Evolutionary conservation across 805 yeast genomes (phyloP).

Genomic region (Komagataella ulmi): DNA sequence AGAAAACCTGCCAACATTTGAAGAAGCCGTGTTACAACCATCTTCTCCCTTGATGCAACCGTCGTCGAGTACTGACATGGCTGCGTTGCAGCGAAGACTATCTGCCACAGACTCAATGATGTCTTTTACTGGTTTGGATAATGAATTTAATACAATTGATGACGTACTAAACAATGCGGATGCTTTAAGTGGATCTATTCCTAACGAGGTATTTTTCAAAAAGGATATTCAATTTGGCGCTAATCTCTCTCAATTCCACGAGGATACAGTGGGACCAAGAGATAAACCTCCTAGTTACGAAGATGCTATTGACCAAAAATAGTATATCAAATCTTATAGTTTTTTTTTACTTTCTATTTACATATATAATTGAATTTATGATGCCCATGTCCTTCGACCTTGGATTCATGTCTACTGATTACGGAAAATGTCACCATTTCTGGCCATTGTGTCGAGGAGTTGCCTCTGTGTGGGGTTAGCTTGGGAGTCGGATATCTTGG

Average conservation of each 20-base stretch:
- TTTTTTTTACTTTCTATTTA: neutral
- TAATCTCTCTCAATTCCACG: neutral
- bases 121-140: neutral
- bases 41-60: slow-evolving; percentile 26
- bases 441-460: slow-evolving; percentile 16
- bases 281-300: slow-evolving; percentile 2
- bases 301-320: neutral
- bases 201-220: neutral
- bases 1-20: slow-evolving; percentile 44
- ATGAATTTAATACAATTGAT: neutral
- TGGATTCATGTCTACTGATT: slow-evolving; percentile 7
- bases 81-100: neutral
- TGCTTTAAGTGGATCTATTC: neutral
- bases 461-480: slow-evolving; percentile 13
- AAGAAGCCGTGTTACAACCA: slow-evolving; percentile 42
- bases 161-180: neutral
- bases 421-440: slow-evolving; percentile 22
- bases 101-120: neutral
- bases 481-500: slow-evolving; percentile 18
- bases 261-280: neutral
- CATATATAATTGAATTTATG: neutral
- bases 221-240: neutral
- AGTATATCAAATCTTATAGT: neutral
- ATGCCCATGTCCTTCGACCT: neutral
- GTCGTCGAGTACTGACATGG: neutral